Conservation (phyloP, 495 filamentous ascomycete species). For the Aspergillus asperescens region DNA sequence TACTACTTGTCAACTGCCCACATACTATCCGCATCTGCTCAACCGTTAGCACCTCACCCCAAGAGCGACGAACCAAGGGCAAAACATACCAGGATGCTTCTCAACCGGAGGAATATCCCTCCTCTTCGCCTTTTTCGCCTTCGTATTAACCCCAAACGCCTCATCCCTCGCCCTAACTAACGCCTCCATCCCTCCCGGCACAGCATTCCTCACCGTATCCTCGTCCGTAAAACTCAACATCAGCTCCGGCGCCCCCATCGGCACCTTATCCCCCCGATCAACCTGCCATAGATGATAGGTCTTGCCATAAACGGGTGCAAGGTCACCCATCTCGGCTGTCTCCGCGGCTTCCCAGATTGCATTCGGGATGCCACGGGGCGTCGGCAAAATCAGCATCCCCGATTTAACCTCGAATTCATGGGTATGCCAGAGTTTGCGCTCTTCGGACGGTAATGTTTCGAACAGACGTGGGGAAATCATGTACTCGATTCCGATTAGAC, state of each 20-base stretch:
- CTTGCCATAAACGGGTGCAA: conserved; percentile 74
- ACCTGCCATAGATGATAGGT: conserved; percentile 88
- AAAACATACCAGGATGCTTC: conserved; percentile 7
- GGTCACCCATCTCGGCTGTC: conserved; percentile 70
- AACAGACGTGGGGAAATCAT: conserved; percentile 76
- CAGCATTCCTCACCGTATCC: conserved; percentile 51
- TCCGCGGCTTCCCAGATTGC: conserved; percentile 69
- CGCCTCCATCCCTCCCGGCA: conserved; percentile 3
- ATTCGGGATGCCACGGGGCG: conserved; percentile 50
- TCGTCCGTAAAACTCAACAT: conserved; percentile 68
- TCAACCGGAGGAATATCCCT: background rate
- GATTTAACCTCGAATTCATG: conserved; percentile 86
- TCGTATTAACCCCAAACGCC: conserved; percentile 5
- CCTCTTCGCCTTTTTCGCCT: conserved; percentile 2
- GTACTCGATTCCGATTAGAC: conserved; percentile 85
- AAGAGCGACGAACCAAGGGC: background rate
- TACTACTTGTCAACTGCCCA: background rate
- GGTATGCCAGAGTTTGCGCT: conserved; percentile 72
- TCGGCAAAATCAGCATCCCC: conserved; percentile 82
- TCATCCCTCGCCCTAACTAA: conserved; percentile 1
- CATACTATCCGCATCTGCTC: conserved; percentile 2
- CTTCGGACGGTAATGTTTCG: conserved; percentile 54
- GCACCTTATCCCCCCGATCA: conserved; percentile 71
- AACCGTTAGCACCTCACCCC: background rate
- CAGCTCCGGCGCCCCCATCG: conserved; percentile 67